A percentile compares a stretch with the other conserved stretches of the same genome.
Evolutionary conservation across 73 alveolate genomes (phyloP).

Genomic region (Breviolum minutum): DNA sequence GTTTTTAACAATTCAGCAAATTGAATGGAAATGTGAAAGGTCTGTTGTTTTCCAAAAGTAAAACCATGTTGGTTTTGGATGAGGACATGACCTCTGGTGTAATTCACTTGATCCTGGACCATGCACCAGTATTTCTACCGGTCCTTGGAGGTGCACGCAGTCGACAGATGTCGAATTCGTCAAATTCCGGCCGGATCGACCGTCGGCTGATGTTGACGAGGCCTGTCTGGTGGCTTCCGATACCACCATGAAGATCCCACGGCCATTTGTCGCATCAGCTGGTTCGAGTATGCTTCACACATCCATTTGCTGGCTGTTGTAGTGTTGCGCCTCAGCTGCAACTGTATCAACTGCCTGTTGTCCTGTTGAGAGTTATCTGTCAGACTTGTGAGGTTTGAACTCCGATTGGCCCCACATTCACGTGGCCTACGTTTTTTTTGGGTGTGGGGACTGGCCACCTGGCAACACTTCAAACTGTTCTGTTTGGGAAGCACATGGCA

Average conservation of each 20-base stretch:
- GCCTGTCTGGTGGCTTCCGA: slow-evolving; percentile 65
- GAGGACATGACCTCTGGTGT: slow-evolving; percentile 56
- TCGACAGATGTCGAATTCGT: too few species aligned
- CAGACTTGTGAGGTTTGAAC: slow-evolving; percentile 1
- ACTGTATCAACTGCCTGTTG: not conserved
- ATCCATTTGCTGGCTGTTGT: slow-evolving; percentile 14
- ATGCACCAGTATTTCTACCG: slow-evolving; percentile 52
- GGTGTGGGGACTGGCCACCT: slow-evolving; percentile 45
- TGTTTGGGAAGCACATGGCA: not conserved
- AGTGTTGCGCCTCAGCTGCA: slow-evolving; percentile 12
- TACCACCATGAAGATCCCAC: slow-evolving; percentile 77
- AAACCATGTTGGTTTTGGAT: not conserved
- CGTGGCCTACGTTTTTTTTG: slow-evolving; percentile 65
- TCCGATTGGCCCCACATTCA: slow-evolving; percentile 24
- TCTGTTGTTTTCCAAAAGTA: not conserved
- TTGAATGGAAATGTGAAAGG: not conserved
- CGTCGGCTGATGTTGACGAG: not conserved
- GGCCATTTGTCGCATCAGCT: slow-evolving; percentile 66
- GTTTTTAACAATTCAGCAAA: not conserved
- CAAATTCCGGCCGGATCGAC: not conserved
- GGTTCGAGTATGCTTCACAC: slow-evolving; percentile 71
- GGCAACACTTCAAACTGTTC: not conserved
- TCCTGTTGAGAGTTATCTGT: not conserved
- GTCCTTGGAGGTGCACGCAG: slow-evolving; percentile 22
- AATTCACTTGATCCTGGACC: slow-evolving; percentile 51